Evolutionary conservation across 2,329 filamentous ascomycete genomes (phyloP).

Genomic region (Trichoderma oligosporum): DNA sequence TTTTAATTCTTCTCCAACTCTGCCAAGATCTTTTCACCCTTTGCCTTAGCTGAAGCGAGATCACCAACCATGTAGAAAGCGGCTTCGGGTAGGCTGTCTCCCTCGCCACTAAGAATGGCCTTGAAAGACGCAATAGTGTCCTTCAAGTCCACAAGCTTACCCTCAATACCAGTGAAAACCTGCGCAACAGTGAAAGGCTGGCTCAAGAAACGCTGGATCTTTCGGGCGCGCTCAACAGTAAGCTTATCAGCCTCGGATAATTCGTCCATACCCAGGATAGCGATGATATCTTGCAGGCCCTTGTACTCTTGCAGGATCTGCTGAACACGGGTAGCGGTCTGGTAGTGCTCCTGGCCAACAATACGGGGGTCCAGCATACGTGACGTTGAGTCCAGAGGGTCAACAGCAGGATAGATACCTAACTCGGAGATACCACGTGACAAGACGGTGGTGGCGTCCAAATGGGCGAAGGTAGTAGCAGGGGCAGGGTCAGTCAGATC

Average conservation of each 20-base stretch:
- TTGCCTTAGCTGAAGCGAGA: constrained; percentile 84
- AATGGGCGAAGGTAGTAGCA: constrained; percentile 98
- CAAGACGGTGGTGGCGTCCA: constrained; percentile 99
- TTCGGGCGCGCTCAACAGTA: constrained; percentile 99
- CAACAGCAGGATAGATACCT: constrained; percentile 99
- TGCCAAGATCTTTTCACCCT: constrained; percentile 99
- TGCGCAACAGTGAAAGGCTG: constrained; percentile 92
- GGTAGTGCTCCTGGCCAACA: constrained; percentile 96
- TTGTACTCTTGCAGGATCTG: constrained; percentile 99
- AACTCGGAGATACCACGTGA: constrained; percentile 99
- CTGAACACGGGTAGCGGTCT: constrained; percentile 90
- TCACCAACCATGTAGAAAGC: constrained; percentile 98
- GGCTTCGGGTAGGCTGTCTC: constrained; percentile 92
- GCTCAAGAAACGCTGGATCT: constrained; percentile 99
- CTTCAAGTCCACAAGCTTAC: constrained; percentile 95
- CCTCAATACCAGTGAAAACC: constrained; percentile 91
- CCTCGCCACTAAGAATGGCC: constrained; percentile 91
- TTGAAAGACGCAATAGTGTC: constrained; percentile 98
- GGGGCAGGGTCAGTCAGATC: constrained; percentile 99
- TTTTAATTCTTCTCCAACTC: constrained; percentile 70
- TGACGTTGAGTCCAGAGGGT: constrained; percentile 98
- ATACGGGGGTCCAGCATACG: constrained; percentile 99
- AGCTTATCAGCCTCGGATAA: constrained; percentile 99
- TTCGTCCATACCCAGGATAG: constrained; percentile 99
- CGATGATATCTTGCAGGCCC: constrained; percentile 99